Base-by-base conservation (phyloP, 2,329 filamentous ascomycete species). In the Epichloe festucae region DNA sequence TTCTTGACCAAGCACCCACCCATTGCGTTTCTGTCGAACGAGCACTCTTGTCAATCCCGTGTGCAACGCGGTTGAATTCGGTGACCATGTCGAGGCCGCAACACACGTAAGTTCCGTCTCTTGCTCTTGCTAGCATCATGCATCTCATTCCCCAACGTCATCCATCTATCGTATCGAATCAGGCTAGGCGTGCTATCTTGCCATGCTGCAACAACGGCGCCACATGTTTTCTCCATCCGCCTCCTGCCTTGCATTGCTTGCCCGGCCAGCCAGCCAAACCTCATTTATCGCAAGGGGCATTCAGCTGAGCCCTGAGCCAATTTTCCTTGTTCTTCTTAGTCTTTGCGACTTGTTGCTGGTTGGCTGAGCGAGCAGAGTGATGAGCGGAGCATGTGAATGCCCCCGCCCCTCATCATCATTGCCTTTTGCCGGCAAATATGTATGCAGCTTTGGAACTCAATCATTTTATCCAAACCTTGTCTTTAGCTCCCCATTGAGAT, bases 41-140 rank as follows among this genome's bases (percentile, higher is more conserved):
- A 12, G 34, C 27, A 10, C 38, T 38, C n/a, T 21, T 21, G 12
- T 5, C 5, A 3, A 17, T 27, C 36, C 10, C 12, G 31, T 15
- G 12, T 17, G 35, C 35, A 3, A 38, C 12, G 19, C 17, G 15
- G 43, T 53, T 54, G 31, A 46, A 53, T 52, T 45, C 42, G 23
- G 45, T 31, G 15, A 49, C 44, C 51, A 66, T 65, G 64, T 52
- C 60, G 51, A 60, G 63, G 56, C 57, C 61, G 59, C 60, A 57
- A 59, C 65, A 67, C 53, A 61, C 66, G 65, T 67, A 63, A 64
- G 65, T 67, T 57, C 54, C 3, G 43, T 46, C 17, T 43, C 46
- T 54, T 55, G 17, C 19, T 39, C 34, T 12, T 11, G 41, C 41
- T 39, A 40, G 31, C 53, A 31, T 50, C 39, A 41, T 50, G 55